Percentiles rank a stretch among this genome's conserved stretches.
Evolutionary conservation across 768 basidiomycete genomes (phyloP).

Genomic region (Wakefieldia striispora): DNA sequence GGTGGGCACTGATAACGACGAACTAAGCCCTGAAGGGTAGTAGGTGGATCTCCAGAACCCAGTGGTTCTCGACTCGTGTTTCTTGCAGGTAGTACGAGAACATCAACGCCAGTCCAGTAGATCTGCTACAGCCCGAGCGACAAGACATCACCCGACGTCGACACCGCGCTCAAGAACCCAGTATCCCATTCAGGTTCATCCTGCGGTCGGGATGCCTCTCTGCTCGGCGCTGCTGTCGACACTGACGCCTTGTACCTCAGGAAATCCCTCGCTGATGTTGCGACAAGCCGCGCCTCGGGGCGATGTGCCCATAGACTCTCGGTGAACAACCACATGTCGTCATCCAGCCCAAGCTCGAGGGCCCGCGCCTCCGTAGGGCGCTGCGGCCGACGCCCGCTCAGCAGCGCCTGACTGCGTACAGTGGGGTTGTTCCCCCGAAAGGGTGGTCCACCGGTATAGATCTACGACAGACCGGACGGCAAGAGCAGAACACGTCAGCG

Average conservation of each 20-base stretch:
- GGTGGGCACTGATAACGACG: no score
- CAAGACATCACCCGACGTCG: constrained; percentile 12
- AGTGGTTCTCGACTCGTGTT: no score
- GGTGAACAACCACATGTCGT: constrained; percentile 32
- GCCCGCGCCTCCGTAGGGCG: constrained; percentile 15
- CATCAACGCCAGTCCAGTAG: no score
- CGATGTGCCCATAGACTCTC: constrained; percentile 27
- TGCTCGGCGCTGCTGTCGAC: not conserved
- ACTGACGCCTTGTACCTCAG: constrained; percentile 17
- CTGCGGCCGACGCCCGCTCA: constrained; percentile 12
- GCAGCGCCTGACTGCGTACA: constrained; percentile 14
- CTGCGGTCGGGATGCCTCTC: not conserved
- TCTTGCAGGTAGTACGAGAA: no score
- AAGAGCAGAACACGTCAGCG: no score
- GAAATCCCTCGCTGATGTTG: constrained; percentile 21
- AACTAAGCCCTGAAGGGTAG: no score
- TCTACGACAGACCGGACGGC: constrained; percentile 9
- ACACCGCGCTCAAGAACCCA: constrained; percentile 20
- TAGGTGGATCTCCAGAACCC: no score
- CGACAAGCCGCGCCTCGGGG: constrained; percentile 27
- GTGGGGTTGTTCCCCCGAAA: constrained; percentile 19
- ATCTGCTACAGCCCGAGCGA: constrained; percentile 7
- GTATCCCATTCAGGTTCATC: constrained; percentile 26
- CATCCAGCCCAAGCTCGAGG: constrained; percentile 25
- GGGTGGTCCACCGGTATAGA: constrained; percentile 28